Percentiles rank a stretch among this genome's conserved stretches.
phyloP scores from a whole-genome alignment of 768 basidiomycete species.

The Collybia nuda region DNA sequence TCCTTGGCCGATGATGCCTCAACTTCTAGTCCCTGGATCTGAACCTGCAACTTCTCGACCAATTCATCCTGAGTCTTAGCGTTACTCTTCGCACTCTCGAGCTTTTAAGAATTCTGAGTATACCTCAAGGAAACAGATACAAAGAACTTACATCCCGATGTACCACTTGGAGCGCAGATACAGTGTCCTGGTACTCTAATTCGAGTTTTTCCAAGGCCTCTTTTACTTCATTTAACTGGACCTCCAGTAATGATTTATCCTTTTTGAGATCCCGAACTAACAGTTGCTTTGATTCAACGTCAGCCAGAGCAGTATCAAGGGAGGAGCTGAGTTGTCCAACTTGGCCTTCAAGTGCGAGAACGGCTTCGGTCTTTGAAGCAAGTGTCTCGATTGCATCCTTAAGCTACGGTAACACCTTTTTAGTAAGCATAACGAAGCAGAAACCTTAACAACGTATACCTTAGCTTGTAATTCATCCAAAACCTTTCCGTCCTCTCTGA shows the following conservation, averaged over 20 bases:
- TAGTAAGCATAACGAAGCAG: slow-evolving; percentile 2
- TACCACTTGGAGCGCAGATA: slow-evolving; percentile 37
- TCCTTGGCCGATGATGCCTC: slow-evolving; percentile 51
- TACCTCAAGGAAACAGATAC: background rate
- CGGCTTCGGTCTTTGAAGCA: slow-evolving; percentile 46
- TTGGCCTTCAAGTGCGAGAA: slow-evolving; percentile 54
- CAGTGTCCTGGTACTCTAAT: slow-evolving; percentile 27
- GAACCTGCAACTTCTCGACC: slow-evolving; percentile 47
- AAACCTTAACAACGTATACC: slow-evolving; percentile 32
- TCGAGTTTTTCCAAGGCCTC: slow-evolving; percentile 37
- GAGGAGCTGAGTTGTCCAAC: slow-evolving; percentile 48
- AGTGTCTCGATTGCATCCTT: slow-evolving; percentile 55
- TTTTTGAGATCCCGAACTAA: slow-evolving; percentile 45
- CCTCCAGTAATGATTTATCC: slow-evolving; percentile 48
- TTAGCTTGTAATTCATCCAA: slow-evolving; percentile 59
- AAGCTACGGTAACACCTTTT: slow-evolving; percentile 42
- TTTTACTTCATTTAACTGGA: slow-evolving; percentile 43
- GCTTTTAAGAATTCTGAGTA: slow-evolving; percentile 32
- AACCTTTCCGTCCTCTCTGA: slow-evolving; percentile 59
- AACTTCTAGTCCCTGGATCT: slow-evolving; percentile 49
- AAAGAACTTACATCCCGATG: slow-evolving; percentile 49
- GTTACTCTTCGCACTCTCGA: slow-evolving; percentile 45
- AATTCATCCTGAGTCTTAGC: slow-evolving; percentile 40
- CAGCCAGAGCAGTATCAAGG: slow-evolving; percentile 44
- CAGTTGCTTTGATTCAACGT: slow-evolving; percentile 45